Conservation (phyloP, 2,329 filamentous ascomycete genomes). For the Penicillium sclerotigenum region DNA sequence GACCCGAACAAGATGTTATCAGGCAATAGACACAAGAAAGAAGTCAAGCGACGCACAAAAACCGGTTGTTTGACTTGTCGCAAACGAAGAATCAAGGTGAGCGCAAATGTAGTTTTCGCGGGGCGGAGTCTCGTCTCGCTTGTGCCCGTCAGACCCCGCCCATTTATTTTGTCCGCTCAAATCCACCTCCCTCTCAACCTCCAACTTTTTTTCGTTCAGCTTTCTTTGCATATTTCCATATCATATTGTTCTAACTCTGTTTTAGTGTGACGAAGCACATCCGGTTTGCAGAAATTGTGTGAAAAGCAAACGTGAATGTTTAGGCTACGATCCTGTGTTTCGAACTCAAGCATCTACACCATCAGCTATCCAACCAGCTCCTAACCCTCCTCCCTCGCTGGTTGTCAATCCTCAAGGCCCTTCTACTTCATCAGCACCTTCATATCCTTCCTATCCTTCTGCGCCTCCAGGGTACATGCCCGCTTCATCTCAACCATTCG, state of each 20-base stretch:
- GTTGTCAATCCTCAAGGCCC: conserved; percentile 42
- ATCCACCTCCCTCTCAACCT: conserved; percentile 12
- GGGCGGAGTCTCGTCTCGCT: conserved; percentile 26
- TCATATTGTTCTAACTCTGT: conserved; percentile 15
- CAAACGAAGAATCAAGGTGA: conserved; percentile 70
- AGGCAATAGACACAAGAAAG: conserved; percentile 63
- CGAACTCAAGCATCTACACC: conserved; percentile 66
- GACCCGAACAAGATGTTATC: conserved; percentile 56
- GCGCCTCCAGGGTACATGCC: conserved; percentile 42
- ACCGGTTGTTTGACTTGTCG: conserved; percentile 66
- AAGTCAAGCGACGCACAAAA: conserved; percentile 73
- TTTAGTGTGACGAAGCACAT: conserved; percentile 90
- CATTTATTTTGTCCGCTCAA: conserved; percentile 24
- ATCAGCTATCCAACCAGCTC: conserved; percentile 64
- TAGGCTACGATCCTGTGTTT: conserved; percentile 67
- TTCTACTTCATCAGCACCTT: conserved; percentile 24
- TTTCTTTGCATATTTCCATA: neutral
- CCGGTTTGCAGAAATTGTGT: conserved; percentile 75
- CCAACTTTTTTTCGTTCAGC: conserved; percentile 6
- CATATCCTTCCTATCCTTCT: conserved; percentile 38
- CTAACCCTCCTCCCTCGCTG: conserved; percentile 43
- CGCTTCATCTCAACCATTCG: conserved; percentile 39
- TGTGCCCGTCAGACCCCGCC: conserved; percentile 29
- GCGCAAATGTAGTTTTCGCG: conserved; percentile 17
- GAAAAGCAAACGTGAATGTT: conserved; percentile 65